Evolutionary conservation across 768 basidiomycete species (phyloP), one percentile per base, ranked within the genome.

Genomic region (Calocera cornea): DNA sequence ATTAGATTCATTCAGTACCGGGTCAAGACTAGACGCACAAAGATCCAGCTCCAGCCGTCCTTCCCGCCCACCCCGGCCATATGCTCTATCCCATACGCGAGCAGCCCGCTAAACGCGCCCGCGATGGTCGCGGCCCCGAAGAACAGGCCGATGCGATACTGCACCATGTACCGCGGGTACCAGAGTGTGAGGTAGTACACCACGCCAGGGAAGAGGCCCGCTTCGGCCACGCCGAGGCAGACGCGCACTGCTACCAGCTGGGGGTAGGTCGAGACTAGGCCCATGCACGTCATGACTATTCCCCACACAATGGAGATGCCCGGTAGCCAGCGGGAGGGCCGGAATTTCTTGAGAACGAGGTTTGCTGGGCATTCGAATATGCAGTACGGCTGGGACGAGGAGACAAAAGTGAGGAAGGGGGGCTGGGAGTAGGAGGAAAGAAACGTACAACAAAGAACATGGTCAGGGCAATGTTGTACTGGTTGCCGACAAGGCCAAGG

Each of bases 161-260:
- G 86, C 31, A 85, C 76, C 74, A 81, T 79, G 70, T 86, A 79
- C 10, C 85, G 80, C 7, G 86, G 85, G 69, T 89, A 89, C 86
- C 87, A 88, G 24, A 86, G 75, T 1, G 84, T 85, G 27, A 89
- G 76, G 70, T 87, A 89, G 77, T 87, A 90, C 0, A 83, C 82
- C 11, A 89, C 85, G 29, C 87, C 87, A 12, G 88, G 87, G 74
- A 87, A 89, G 17, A 88, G 73, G 1, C 88, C 87, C 2, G 86
- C 85, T 75, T 90, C 88, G 0, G 86, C 82, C 1, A 86, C 72
- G 1, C 88, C 88, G 0, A 89, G 81, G 68, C 81, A 83, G 7
- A 84, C 75, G 11, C 86, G 82, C 11, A 78, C 79, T 22, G 80
- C 86, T 14, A 86, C 81, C 16, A 88, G 80, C 72, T 87, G 82